Evolutionary conservation across 2,329 filamentous ascomycete genomes (phyloP).

Genomic region (Diaporthe citrichinensis): DNA sequence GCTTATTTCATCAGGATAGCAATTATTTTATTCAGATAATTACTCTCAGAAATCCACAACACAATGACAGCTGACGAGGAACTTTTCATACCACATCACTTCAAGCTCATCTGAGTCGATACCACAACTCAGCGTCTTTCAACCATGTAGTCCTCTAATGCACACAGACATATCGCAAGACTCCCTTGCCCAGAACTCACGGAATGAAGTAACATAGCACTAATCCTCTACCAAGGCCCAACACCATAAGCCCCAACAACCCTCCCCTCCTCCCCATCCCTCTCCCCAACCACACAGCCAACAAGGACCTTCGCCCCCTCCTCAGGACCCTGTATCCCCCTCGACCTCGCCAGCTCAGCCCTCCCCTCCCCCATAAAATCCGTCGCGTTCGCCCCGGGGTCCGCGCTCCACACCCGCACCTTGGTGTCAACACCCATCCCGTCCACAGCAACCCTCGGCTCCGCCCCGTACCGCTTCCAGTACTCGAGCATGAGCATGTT

Average conservation of each 20-base stretch:
- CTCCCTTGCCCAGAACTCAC: no score
- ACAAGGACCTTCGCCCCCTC: conserved; percentile 10
- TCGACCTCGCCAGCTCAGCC: conserved; percentile 19
- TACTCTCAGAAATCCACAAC: background rate
- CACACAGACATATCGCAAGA: background rate
- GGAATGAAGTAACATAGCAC: no score
- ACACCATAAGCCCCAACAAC: conserved; percentile 24
- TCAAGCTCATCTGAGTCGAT: background rate
- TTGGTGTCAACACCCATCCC: background rate
- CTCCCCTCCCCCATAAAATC: conserved; percentile 27
- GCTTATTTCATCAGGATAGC: background rate
- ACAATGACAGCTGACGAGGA: background rate
- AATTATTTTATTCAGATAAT: background rate
- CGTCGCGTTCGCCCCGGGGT: conserved; percentile 27
- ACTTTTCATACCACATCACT: background rate
- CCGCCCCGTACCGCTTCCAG: conserved; percentile 31
- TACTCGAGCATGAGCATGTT: conserved; percentile 49
- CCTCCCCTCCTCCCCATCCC: conserved; percentile 28
- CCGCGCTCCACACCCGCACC: conserved; percentile 31
- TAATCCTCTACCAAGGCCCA: conserved; percentile 2
- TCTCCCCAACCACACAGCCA: conserved; percentile 15
- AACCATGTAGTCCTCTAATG: background rate
- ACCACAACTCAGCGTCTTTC: no score
- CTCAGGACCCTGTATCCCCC: conserved; percentile 24
- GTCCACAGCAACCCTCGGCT: background rate